Conservation (phyloP, 768 basidiomycete genomes). For the Mycena sanguinolenta region DNA sequence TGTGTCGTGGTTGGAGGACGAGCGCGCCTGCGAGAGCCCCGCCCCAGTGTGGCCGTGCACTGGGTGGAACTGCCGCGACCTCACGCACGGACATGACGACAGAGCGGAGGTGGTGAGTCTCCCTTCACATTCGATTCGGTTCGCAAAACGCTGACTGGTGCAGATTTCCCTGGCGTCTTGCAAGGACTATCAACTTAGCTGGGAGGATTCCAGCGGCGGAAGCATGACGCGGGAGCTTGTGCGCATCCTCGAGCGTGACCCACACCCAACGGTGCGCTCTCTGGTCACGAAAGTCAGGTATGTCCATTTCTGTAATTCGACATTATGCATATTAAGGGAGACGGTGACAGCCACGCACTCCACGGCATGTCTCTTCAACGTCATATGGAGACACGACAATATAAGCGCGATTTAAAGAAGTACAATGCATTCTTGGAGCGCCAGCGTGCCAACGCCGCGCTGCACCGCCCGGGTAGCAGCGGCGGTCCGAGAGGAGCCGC, state of each 20-base stretch:
- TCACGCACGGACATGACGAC: conserved; percentile 10
- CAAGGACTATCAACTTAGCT: conserved; percentile 33
- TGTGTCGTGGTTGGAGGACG: conserved; percentile 26
- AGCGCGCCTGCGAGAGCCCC: conserved; percentile 31
- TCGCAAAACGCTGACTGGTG: not conserved
- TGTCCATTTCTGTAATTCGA: not conserved
- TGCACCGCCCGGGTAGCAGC: not conserved
- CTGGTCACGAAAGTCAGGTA: conserved; percentile 24
- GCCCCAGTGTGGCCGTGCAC: conserved; percentile 27
- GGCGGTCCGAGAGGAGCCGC: not conserved
- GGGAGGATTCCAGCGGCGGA: conserved; percentile 29
- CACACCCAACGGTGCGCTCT: conserved; percentile 31
- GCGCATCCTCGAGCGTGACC: conserved; percentile 29
- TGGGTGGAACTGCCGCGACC: conserved; percentile 23
- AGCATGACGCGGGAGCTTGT: conserved; percentile 37
- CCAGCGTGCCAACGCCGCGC: not conserved
- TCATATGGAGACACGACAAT: conserved; percentile 21
- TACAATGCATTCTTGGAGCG: conserved; percentile 7
- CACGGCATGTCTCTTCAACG: conserved; percentile 32
- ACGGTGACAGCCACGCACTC: conserved; percentile 20
- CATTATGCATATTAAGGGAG: not conserved
- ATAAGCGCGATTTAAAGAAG: conserved; percentile 27
- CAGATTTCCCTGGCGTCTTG: conserved; percentile 36
- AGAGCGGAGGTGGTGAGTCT: conserved; percentile 29
- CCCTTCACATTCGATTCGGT: not conserved